A percentile compares a stretch with the other conserved stretches of the same genome.
Conservation (phyloP, 345 rosid genomes). For the Salix koriyanagi region DNA sequence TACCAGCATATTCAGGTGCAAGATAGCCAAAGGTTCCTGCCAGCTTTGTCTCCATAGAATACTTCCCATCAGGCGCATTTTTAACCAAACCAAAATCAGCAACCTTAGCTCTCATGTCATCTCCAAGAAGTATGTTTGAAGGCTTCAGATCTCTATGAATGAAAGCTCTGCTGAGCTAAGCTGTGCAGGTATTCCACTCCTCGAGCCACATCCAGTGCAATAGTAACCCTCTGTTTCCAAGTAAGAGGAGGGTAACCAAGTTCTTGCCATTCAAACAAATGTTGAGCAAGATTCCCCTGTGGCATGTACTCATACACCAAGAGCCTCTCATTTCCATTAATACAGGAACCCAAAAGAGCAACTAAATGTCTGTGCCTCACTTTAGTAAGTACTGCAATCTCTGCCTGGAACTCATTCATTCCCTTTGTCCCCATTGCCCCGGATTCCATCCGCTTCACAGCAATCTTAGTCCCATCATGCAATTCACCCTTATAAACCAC, state of each 20-base stretch:
- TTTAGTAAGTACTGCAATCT: conserved; percentile 74
- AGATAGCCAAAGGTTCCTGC: conserved; percentile 97
- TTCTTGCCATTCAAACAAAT: conserved; percentile 58
- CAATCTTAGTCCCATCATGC: conserved; percentile 81
- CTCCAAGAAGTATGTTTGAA: conserved; percentile 80
- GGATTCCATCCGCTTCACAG: conserved; percentile 83
- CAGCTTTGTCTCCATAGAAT: conserved; percentile 81
- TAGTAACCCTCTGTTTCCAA: conserved; percentile 78
- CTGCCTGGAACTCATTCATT: conserved; percentile 80
- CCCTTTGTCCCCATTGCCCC: conserved; percentile 58
- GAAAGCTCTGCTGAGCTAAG: conserved; percentile 81
- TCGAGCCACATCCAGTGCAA: conserved; percentile 80
- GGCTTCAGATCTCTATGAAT: conserved; percentile 91
- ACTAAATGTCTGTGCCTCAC: conserved; percentile 91
- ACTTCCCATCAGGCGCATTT: conserved; percentile 79
- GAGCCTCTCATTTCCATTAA: conserved; percentile 71
- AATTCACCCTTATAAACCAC: conserved; percentile 78
- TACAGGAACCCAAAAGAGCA: conserved; percentile 73
- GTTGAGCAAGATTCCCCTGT: conserved; percentile 72
- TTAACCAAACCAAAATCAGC: conserved; percentile 92
- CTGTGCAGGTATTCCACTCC: conserved; percentile 93
- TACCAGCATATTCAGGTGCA: conserved; percentile 96
- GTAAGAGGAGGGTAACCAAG: conserved; percentile 48
- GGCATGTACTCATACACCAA: conserved; percentile 94
- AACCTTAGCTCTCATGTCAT: conserved; percentile 93